These are phyloP conservation scores for Fusarium sp. DNA, from an alignment of 2,329 filamentous ascomycete genomes.

Conservation along the genomic window DNA sequence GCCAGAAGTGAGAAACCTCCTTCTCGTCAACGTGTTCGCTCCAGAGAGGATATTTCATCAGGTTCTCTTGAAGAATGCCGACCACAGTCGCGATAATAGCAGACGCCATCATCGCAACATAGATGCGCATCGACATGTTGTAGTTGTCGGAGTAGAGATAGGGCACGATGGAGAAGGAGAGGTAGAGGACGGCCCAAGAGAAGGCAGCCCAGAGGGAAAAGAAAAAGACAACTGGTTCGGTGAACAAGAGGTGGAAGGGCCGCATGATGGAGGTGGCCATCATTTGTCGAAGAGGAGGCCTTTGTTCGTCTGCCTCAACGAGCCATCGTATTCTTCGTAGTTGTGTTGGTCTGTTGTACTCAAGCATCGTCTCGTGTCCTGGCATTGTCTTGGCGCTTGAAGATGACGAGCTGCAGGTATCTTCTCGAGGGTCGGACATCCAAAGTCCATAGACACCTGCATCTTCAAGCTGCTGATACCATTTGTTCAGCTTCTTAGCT, in stretches of 20 bases:
- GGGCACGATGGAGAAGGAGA: slow-evolving; percentile 83
- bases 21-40: slow-evolving; percentile 29
- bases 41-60: slow-evolving; percentile 59
- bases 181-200: slow-evolving; percentile 86
- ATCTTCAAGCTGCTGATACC: slow-evolving; percentile 77
- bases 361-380: slow-evolving; percentile 1
- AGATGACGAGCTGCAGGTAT: slow-evolving; percentile 26
- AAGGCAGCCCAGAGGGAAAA: slow-evolving; percentile 93
- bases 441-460: slow-evolving; percentile 64
- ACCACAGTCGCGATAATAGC: slow-evolving; percentile 71
- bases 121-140: slow-evolving; percentile 73
- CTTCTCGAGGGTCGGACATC: slow-evolving; percentile 36
- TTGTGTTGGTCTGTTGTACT: slow-evolving; percentile 10
- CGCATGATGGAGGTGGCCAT: slow-evolving; percentile 77
- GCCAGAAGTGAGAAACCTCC: slow-evolving; percentile 51
- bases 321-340: slow-evolving; percentile 75
- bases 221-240: slow-evolving; percentile 81
- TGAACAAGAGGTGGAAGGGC: slow-evolving; percentile 79
- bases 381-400: slow-evolving; percentile 32
- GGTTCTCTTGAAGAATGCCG: slow-evolving; percentile 75
- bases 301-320: slow-evolving; percentile 79
- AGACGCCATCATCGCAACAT: slow-evolving; percentile 75
- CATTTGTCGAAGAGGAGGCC: slow-evolving; percentile 72
- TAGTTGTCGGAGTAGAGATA: slow-evolving; percentile 76
- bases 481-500: slow-evolving; percentile 76